Evolutionary conservation across 2,329 filamentous ascomycete species (phyloP).

Genomic region (Colletotrichum sp.): DNA sequence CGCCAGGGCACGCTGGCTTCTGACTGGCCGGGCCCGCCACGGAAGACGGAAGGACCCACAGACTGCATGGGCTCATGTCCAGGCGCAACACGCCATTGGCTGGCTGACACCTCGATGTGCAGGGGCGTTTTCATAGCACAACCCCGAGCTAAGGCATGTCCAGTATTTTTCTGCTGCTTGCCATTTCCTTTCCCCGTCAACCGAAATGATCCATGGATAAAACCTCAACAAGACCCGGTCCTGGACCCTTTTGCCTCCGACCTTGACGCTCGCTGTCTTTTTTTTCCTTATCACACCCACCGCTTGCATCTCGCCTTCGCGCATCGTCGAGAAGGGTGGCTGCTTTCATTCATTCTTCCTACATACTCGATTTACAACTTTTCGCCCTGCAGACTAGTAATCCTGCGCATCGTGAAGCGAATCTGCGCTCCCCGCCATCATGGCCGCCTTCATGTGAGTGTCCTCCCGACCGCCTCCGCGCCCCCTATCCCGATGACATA

Average conservation of each 20-base stretch:
- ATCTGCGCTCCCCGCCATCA: constrained; percentile 9
- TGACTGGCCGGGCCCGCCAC: not conserved
- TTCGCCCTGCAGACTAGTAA: not conserved
- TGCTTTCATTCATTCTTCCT: not conserved
- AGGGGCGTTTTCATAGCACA: constrained; percentile 16
- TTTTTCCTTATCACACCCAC: not conserved
- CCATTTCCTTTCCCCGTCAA: constrained; percentile 21
- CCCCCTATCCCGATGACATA: not conserved
- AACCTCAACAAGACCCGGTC: constrained; percentile 23
- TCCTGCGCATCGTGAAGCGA: not conserved
- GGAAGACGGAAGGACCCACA: constrained; percentile 19
- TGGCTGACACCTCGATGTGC: not conserved
- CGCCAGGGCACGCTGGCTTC: not conserved
- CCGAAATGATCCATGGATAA: constrained; percentile 26
- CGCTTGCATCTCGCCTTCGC: not conserved
- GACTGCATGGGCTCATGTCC: constrained; percentile 7
- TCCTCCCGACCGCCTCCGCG: not conserved
- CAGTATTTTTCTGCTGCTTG: constrained; percentile 2
- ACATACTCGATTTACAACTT: not conserved
- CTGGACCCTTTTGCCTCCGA: constrained; percentile 13
- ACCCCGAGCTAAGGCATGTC: constrained; percentile 1
- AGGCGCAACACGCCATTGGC: constrained; percentile 7
- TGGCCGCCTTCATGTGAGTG: constrained; percentile 18
- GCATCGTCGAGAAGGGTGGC: not conserved
- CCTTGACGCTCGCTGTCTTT: constrained; percentile 4